phyloP scores from a whole-genome alignment of 2,329 filamentous ascomycete species.

The Chalaropsis thielavioides region DNA sequence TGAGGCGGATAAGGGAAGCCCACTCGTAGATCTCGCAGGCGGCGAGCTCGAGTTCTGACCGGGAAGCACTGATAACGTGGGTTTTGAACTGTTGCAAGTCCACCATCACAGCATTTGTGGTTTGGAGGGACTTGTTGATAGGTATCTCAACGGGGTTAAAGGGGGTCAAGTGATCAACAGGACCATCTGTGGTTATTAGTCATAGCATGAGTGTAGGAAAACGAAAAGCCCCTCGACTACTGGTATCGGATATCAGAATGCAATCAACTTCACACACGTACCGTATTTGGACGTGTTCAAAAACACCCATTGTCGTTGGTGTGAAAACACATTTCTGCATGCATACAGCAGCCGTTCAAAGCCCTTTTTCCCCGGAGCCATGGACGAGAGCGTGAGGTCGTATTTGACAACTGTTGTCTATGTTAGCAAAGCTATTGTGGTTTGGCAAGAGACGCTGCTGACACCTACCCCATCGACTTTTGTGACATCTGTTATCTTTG shows the following conservation, averaged over 20 bases:
- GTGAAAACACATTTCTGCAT: conserved; percentile 59
- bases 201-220: not conserved
- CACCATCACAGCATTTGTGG: conserved; percentile 36
- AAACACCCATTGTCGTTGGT: conserved; percentile 63
- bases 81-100: conserved; percentile 19
- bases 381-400: conserved; percentile 58
- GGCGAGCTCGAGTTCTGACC: conserved; percentile 24
- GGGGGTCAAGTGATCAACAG: not conserved
- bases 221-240: not conserved
- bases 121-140: conserved; percentile 25
- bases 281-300: conserved; percentile 37
- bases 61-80: conserved; percentile 20
- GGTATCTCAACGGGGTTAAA: conserved; percentile 19
- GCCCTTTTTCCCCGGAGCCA: conserved; percentile 70
- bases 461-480: conserved; percentile 56
- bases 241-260: not conserved
- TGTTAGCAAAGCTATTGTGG: conserved; percentile 21
- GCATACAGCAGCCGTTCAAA: conserved; percentile 69
- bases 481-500: conserved; percentile 44
- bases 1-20: conserved; percentile 51
- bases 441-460: not conserved
- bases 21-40: conserved; percentile 57
- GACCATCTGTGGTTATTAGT: conserved; percentile 3
- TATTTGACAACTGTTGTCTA: conserved; percentile 55
- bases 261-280: not conserved